These are phyloP conservation scores for Acanthamoeba castellanii DNA, from an alignment of 208 protist genomes.

Conservation along the genomic window DNA sequence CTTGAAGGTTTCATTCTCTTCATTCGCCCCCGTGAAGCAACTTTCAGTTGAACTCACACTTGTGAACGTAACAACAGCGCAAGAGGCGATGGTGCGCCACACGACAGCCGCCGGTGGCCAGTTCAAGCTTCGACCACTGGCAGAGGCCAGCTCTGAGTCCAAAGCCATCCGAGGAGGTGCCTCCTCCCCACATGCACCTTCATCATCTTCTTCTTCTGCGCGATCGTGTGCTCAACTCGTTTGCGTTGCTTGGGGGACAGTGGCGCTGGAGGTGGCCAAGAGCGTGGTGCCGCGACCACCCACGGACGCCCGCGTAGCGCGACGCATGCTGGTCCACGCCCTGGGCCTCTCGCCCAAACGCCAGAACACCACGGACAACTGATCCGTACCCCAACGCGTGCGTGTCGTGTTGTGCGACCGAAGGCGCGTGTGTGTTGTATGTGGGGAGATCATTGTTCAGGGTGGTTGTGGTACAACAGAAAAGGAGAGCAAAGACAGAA, in stretches of 20 bases:
- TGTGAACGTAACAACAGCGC: neutral
- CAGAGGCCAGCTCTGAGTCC: neutral
- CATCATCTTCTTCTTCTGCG: neutral
- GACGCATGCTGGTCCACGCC: neutral
- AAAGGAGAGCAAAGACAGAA: too few relatives aligned
- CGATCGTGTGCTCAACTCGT: neutral
- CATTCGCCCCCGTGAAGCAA: too few relatives aligned
- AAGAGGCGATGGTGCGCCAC: neutral
- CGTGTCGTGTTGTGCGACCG: too few relatives aligned
- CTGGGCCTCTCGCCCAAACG: slow-evolving; percentile 5
- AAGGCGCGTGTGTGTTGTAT: too few relatives aligned
- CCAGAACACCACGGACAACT: neutral
- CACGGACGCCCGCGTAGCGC: neutral
- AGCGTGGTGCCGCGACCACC: neutral
- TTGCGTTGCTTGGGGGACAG: too few relatives aligned
- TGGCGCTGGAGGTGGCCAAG: neutral
- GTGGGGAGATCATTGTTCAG: too few relatives aligned
- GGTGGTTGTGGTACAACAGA: too few relatives aligned
- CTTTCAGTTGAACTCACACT: too few relatives aligned
- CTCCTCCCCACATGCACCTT: too few relatives aligned
- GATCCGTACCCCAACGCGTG: too few relatives aligned
- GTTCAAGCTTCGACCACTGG: neutral
- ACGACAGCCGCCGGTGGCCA: neutral
- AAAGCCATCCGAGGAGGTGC: neutral
- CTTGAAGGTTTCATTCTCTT: too few relatives aligned